A percentile compares a stretch with the other conserved stretches of the same genome.
phyloP scores from a whole-genome alignment of 495 filamentous ascomycete species.

The Penicillium goetzii region DNA sequence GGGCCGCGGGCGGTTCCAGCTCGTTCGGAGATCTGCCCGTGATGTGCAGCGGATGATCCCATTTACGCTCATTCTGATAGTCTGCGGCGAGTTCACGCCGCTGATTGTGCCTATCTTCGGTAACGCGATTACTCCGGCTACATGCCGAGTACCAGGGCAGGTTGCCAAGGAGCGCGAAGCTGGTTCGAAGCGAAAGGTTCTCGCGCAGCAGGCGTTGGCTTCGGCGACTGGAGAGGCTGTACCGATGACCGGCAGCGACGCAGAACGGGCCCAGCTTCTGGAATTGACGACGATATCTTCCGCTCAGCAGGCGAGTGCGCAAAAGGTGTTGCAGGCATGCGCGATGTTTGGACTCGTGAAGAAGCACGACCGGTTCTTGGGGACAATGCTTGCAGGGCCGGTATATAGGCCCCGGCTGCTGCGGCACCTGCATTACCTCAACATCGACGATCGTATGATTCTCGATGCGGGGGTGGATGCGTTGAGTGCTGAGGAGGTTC shows the following conservation, averaged over 20 bases:
- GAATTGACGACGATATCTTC: conserved; percentile 21
- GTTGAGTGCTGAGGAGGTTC: conserved; percentile 58
- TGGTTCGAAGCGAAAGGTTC: conserved; percentile 47
- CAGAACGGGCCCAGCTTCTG: conserved; percentile 36
- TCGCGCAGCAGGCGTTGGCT: conserved; percentile 30
- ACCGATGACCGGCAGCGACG: conserved; percentile 23
- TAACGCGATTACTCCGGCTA: conserved; percentile 69
- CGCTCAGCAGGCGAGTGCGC: conserved; percentile 28
- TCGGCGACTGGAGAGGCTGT: conserved; percentile 17
- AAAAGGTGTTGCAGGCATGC: conserved; percentile 43
- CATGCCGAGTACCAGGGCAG: conserved; percentile 81
- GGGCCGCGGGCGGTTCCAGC: conserved; percentile 64
- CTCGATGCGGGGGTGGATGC: conserved; percentile 52
- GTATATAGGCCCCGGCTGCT: conserved; percentile 47
- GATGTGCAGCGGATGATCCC: conserved; percentile 75
- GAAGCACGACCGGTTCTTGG: conserved; percentile 38
- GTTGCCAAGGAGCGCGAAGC: conserved; percentile 56
- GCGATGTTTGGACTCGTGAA: conserved; percentile 52
- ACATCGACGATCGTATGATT: conserved; percentile 63
- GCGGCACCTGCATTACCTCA: conserved; percentile 55
- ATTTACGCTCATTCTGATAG: conserved; percentile 70
- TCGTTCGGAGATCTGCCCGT: conserved; percentile 63
- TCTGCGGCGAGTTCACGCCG: conserved; percentile 86
- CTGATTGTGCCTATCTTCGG: conserved; percentile 71
- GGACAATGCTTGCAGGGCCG: conserved; percentile 31